These are phyloP conservation scores for Pseudogymnoascus sp. DNA, from an alignment of 2,329 filamentous ascomycete genomes.

Conservation along the genomic window DNA sequence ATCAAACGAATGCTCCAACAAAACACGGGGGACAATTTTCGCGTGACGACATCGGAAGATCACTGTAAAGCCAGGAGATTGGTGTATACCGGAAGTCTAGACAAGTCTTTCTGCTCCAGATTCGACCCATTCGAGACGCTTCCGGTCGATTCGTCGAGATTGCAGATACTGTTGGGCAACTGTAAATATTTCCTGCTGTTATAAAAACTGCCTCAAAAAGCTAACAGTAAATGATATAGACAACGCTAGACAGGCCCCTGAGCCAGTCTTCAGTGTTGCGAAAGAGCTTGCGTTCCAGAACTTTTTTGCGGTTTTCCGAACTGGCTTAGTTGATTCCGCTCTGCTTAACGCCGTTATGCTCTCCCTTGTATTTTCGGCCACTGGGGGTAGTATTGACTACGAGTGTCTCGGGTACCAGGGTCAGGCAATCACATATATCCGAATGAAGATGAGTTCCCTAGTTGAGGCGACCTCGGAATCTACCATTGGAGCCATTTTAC, in stretches of 20 bases:
- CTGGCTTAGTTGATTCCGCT: conserved; percentile 29
- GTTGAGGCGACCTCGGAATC: conserved; percentile 27
- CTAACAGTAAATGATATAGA: conserved; percentile 17
- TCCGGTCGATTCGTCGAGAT: conserved; percentile 18
- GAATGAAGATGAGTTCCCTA: conserved; percentile 27
- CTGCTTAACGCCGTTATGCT: conserved; percentile 34
- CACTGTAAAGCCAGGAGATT: neutral
- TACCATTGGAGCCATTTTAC: conserved; percentile 35
- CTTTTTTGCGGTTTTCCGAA: conserved; percentile 30
- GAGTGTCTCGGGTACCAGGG: conserved; percentile 32
- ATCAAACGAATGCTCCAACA: conserved; percentile 25
- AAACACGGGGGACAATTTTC: conserved; percentile 23
- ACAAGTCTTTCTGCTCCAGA: neutral
- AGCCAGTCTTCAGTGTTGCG: conserved; percentile 32
- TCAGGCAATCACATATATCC: conserved; percentile 27
- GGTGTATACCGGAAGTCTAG: neutral
- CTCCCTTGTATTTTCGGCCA: conserved; percentile 29
- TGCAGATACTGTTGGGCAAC: conserved; percentile 17
- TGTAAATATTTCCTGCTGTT: conserved; percentile 15
- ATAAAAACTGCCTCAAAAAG: conserved; percentile 2
- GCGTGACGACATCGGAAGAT: conserved; percentile 13
- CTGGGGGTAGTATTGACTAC: conserved; percentile 20
- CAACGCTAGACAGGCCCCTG: conserved; percentile 21
- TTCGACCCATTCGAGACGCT: conserved; percentile 21
- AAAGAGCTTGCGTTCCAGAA: conserved; percentile 32